Base-by-base conservation (phyloP, 495 filamentous ascomycete genomes). In the Evansstolkia leycettana region DNA sequence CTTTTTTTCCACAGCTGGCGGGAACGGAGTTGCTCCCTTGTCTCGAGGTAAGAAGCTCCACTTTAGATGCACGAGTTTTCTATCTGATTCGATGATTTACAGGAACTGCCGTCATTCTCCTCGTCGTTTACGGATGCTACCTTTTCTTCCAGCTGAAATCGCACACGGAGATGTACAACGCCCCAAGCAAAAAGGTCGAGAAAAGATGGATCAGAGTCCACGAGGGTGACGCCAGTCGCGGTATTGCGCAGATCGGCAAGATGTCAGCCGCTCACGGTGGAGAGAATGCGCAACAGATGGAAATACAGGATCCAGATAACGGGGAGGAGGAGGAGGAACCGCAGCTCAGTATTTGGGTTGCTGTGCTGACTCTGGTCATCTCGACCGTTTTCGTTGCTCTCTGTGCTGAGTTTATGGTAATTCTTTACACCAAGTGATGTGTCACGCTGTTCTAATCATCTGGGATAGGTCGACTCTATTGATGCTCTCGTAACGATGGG, bases 361-460 rank as follows among this genome's bases (percentile, higher is more conserved):
- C 88, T 2, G 24, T 90, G 5, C 55, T 72, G 28, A 84, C 82
- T 0, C 71, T 96, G 6, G 63, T 62, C 8, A 60, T 72, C 23
- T 76, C 80, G 1, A 95, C 88, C 5, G 76, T 75, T 10, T 62
- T 94, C 23, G 83, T 95, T 34, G 88, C 80, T 12, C 62, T 93
- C 24, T 94, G 88, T 51, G 83, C 88, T 12, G 88, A 95, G 51
- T 93, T 76, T 52, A 86, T 95, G 75, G 85, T 61, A 48, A 10
- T 26, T 29, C 5, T 5, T 29, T 29, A 12, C 14, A 4, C 4
- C 11, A 4, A 12, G 5, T 27, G 3, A 20, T 35, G n/a, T 16
- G 4, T 29, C 31, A 10, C 9, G 5, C 2, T 14, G 17, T 13
- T 16, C 20, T 6, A 4, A 32, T 18, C 27, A 7, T 11, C 18